Evolutionary conservation across 2,329 filamentous ascomycete species (phyloP).

Genomic region (Fulvia fulva): DNA sequence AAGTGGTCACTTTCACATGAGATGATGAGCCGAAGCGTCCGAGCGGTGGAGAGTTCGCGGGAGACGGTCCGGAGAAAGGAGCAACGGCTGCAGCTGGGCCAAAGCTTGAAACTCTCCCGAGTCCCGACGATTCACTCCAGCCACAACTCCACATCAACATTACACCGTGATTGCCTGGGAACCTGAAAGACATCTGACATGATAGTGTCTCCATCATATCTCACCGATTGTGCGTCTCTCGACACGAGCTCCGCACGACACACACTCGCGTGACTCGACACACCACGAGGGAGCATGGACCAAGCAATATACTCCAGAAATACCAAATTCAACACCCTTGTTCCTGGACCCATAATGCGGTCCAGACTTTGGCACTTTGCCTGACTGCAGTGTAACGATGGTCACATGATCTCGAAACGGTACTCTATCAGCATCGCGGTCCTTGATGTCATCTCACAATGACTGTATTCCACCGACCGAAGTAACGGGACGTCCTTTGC

Average conservation of each 20-base stretch:
- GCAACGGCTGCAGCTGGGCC: background rate
- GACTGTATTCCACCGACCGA: too few relatives aligned
- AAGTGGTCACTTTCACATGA: background rate
- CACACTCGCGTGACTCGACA: too few relatives aligned
- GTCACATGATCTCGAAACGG: background rate
- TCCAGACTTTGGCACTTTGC: background rate
- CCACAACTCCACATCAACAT: background rate
- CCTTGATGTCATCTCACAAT: too few relatives aligned
- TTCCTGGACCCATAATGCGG: background rate
- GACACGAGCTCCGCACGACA: background rate
- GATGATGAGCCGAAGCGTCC: too few relatives aligned
- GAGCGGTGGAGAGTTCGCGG: background rate
- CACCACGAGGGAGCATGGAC: background rate
- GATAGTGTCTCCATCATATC: too few relatives aligned
- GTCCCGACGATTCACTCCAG: background rate
- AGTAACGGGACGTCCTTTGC: too few relatives aligned
- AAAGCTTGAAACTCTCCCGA: background rate
- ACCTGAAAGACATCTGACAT: too few relatives aligned
- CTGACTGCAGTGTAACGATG: background rate
- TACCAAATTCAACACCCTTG: background rate
- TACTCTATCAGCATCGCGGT: too few relatives aligned
- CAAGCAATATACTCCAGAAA: background rate
- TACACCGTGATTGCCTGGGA: too few relatives aligned
- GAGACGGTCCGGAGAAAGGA: background rate
- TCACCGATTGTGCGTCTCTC: background rate